Conservation (phyloP, 2,329 filamentous ascomycete genomes). For the Paecilomyces sp. region DNA sequence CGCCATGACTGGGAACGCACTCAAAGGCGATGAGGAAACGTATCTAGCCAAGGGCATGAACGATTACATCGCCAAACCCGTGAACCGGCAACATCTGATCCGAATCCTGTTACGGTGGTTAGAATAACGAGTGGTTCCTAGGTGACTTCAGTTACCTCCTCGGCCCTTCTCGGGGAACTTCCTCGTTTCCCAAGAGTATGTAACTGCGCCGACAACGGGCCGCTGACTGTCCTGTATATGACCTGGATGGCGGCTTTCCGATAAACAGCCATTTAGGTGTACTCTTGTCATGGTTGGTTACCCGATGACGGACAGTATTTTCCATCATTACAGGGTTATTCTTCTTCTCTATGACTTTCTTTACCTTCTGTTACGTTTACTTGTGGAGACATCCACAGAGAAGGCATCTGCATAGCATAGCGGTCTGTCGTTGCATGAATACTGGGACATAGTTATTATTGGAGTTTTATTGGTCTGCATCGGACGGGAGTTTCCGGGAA, state of each 20-base stretch:
- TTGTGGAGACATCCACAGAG: too few species aligned
- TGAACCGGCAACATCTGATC: conserved; percentile 43
- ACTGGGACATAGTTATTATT: not conserved
- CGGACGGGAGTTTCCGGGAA: not conserved
- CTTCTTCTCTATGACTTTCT: too few species aligned
- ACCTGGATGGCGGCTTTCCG: too few species aligned
- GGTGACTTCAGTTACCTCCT: not conserved
- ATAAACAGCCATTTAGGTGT: too few species aligned
- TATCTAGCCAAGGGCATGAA: conserved; percentile 51
- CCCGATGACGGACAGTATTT: too few species aligned
- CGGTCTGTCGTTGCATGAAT: not conserved
- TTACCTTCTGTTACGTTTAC: too few species aligned
- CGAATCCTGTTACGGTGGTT: conserved; percentile 36
- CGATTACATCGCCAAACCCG: conserved; percentile 50
- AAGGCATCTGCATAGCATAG: too few species aligned
- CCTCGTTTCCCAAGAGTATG: too few species aligned
- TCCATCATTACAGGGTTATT: too few species aligned
- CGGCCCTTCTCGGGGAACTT: not conserved
- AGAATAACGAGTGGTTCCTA: conserved; percentile 12
- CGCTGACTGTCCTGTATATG: too few species aligned
- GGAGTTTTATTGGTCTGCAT: not conserved
- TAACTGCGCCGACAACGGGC: too few species aligned
- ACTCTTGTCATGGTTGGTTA: too few species aligned
- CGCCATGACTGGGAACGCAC: conserved; percentile 50
- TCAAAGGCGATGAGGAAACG: conserved; percentile 48